Evolutionary conservation across 371 early-diverging fungal species (phyloP).

Genomic region (Lichtheimia corymbifera): DNA sequence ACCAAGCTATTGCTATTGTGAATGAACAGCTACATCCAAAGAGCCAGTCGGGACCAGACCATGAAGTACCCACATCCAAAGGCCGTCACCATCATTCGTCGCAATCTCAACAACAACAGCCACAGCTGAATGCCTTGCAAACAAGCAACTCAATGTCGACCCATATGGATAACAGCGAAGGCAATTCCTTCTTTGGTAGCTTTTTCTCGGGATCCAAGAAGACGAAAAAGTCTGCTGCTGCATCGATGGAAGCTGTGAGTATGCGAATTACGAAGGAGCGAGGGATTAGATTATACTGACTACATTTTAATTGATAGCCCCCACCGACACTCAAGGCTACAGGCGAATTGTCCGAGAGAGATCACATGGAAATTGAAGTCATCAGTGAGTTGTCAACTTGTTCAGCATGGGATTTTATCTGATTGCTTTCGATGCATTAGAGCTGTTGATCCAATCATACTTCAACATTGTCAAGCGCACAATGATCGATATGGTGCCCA

Average conservation of each 20-base stretch:
- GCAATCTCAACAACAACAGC: constrained; percentile 39
- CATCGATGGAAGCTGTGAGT: constrained; percentile 73
- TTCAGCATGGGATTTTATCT: background rate
- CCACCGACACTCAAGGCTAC: constrained; percentile 94
- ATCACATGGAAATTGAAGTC: constrained; percentile 96
- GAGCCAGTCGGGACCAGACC: constrained; percentile 45
- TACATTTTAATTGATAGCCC: constrained; percentile 55
- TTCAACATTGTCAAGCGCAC: constrained; percentile 98
- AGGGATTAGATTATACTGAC: background rate
- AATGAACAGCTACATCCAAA: constrained; percentile 79
- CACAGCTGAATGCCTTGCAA: constrained; percentile 28
- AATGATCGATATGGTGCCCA: constrained; percentile 97
- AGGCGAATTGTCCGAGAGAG: constrained; percentile 94
- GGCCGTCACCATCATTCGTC: constrained; percentile 41
- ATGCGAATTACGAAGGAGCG: background rate
- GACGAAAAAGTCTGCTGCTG: constrained; percentile 60
- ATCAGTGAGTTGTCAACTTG: constrained; percentile 71
- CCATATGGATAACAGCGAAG: constrained; percentile 14
- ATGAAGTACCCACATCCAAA: constrained; percentile 22
- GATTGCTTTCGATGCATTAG: constrained; percentile 20
- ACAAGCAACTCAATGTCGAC: constrained; percentile 29
- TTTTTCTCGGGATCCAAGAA: constrained; percentile 86
- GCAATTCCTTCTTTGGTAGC: constrained; percentile 86
- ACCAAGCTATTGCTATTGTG: constrained; percentile 93
- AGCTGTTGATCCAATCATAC: constrained; percentile 94